phyloP scores from a whole-genome alignment of 2,329 filamentous ascomycete species.

The Ceratocystis colombiana region DNA sequence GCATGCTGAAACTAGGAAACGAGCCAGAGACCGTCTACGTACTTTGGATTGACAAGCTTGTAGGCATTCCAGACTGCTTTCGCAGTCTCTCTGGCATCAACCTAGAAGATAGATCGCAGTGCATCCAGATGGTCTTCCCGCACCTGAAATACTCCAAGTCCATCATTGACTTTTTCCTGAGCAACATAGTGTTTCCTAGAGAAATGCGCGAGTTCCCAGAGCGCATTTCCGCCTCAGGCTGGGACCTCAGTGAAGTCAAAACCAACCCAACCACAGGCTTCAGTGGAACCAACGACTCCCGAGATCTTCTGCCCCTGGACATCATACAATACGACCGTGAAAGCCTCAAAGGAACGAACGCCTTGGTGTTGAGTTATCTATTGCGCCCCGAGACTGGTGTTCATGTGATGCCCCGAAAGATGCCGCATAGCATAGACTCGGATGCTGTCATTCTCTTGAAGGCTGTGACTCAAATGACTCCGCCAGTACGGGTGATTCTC shows the following conservation, averaged over 20 bases:
- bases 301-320: slow-evolving; percentile 45
- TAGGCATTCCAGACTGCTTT: slow-evolving; percentile 34
- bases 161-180: slow-evolving; percentile 54
- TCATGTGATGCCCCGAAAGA: slow-evolving; percentile 28
- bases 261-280: slow-evolving; percentile 51
- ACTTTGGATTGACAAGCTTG: slow-evolving; percentile 37
- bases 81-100: slow-evolving; percentile 45
- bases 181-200: slow-evolving; percentile 48
- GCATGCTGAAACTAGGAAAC: slow-evolving; percentile 41
- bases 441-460: slow-evolving; percentile 39
- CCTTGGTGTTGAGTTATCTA: slow-evolving; percentile 51
- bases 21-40: slow-evolving; percentile 44
- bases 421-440: slow-evolving; percentile 23
- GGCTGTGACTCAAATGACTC: slow-evolving; percentile 35
- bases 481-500: slow-evolving; percentile 48
- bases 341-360: slow-evolving; percentile 54
- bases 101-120: slow-evolving; percentile 44
- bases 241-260: slow-evolving; percentile 49
- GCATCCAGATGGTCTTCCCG: slow-evolving; percentile 42
- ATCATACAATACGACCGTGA: slow-evolving; percentile 48
- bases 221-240: slow-evolving; percentile 56
- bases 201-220: slow-evolving; percentile 52
- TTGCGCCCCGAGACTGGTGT: slow-evolving; percentile 44
- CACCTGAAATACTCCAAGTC: slow-evolving; percentile 42
- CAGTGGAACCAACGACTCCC: slow-evolving; percentile 58